Conservation (phyloP, 176 grass and related monocot species). For the Thalia dealbata region DNA sequence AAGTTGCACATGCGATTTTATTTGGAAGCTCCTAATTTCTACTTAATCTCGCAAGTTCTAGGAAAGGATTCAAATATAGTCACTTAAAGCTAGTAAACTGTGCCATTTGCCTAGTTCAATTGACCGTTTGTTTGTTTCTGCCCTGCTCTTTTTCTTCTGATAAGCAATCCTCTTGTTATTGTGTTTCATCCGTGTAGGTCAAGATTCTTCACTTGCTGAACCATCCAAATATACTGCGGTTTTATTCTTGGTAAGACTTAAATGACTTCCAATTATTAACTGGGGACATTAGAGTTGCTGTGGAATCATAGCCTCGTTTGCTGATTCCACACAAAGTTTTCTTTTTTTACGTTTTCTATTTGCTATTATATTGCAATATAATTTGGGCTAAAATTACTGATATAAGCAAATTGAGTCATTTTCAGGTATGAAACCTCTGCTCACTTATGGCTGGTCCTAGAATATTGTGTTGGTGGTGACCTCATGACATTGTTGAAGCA, state of each 20-base stretch:
- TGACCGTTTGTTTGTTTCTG: background rate
- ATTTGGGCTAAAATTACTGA: background rate
- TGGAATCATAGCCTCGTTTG: background rate
- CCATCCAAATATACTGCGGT: slow-evolving; percentile 81
- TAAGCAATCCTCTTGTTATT: slow-evolving; percentile 1
- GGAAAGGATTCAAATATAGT: too few species aligned
- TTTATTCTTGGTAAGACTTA: slow-evolving; percentile 60
- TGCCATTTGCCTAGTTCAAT: background rate
- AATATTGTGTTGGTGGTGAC: slow-evolving; percentile 89
- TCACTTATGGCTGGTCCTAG: slow-evolving; percentile 89
- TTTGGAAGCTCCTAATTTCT: background rate
- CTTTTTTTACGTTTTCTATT: background rate
- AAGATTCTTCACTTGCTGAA: slow-evolving; percentile 82
- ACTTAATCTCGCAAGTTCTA: background rate
- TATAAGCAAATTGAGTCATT: background rate
- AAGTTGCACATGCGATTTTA: background rate
- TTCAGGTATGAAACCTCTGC: slow-evolving; percentile 89
- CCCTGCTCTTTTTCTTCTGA: too few species aligned
- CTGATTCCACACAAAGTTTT: too few species aligned
- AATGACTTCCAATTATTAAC: background rate
- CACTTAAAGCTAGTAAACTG: too few species aligned
- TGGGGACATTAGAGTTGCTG: background rate
- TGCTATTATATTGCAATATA: background rate
- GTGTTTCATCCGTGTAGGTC: slow-evolving; percentile 40
- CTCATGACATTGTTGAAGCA: slow-evolving; percentile 69